A percentile compares a stretch with the other conserved stretches of the same genome.
Conservation (phyloP, 352 stramenopile genomes). For the Pythium oligandrum region DNA sequence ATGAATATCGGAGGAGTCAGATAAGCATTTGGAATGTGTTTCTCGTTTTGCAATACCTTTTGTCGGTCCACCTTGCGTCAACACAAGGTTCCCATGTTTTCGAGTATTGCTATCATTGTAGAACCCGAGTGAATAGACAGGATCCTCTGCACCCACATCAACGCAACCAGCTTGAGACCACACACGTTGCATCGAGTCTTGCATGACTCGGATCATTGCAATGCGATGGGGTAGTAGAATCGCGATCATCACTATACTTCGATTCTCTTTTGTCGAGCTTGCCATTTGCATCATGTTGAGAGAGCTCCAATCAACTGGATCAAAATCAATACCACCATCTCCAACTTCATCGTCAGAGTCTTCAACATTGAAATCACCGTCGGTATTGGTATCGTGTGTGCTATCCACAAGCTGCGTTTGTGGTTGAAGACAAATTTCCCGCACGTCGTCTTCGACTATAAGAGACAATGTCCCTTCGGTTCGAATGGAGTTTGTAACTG, state of each 20-base stretch:
- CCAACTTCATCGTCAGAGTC: constrained; percentile 19
- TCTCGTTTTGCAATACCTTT: too few relatives aligned
- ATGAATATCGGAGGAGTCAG: too few relatives aligned
- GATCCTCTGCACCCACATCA: too few relatives aligned
- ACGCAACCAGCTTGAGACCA: too few relatives aligned
- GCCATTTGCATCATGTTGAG: constrained; percentile 12
- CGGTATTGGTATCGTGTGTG: constrained; percentile 3
- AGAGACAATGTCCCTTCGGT: not conserved
- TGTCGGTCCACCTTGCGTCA: constrained; percentile 1
- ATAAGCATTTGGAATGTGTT: too few relatives aligned
- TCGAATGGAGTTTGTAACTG: constrained; percentile 16
- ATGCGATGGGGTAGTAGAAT: too few relatives aligned
- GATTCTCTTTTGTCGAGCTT: too few relatives aligned
- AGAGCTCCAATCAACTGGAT: constrained; percentile 54
- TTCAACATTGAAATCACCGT: constrained; percentile 3
- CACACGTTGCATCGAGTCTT: too few relatives aligned
- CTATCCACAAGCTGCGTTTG: too few relatives aligned
- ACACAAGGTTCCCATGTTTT: constrained; percentile 29
- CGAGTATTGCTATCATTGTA: constrained; percentile 26
- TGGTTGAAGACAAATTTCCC: not conserved
- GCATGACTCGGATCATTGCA: too few relatives aligned
- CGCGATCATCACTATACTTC: too few relatives aligned
- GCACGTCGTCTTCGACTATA: not conserved
- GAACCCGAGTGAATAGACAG: constrained; percentile 22
- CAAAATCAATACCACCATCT: constrained; percentile 27